Base-by-base conservation (phyloP, 805 yeast genomes). In the Candida nonsorbophila region DNA sequence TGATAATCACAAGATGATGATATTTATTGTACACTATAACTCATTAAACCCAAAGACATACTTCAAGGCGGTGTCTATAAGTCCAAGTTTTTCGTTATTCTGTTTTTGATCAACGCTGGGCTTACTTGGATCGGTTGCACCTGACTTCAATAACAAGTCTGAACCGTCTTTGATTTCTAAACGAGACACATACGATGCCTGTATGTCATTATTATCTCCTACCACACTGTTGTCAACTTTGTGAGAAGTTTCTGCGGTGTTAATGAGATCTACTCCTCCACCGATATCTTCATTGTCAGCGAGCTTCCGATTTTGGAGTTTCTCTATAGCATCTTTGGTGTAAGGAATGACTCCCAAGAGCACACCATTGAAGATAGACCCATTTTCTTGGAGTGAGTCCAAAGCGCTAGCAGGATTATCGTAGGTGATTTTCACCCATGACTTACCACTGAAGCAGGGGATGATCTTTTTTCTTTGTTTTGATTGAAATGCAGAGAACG, bases 391-490 rank as follows among this genome's bases (percentile, higher is more conserved):
- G 24, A 88, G 59, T 0, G 98, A 96, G 32, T 94, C 76, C 11
- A 75, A 53, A 2, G 95, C 96, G 7, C 88, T 71, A 2, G 79
- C 62, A 6, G 82, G 73, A 34, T 78, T 79, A 33, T 77, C 81
- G 53, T 76, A 92, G 3, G 97, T 88, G 30, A 90, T 51, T 49
- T 87, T 84, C n/a, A 88, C 77, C 97, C 97, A 90, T 22, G 84
- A 78, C 25, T 77, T 72, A 1, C 97, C 97, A 8, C 88, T 72
- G 54, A 76, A 83, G 6, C 90, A 79, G 3, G 96, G 94, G 33
- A 47, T 61, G 52, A 41, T 37, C 18, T 42, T 45, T n/a, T 37
- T 41, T 9, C 27, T 27, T 16, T 31, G 37, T 7, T 34, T 32
- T 5, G 25, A 28, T n/a, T 25, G 31, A 11, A 33, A 27, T 13